These are phyloP conservation scores for Ophiosphaerella narmari DNA, from an alignment of 2,329 filamentous ascomycete genomes.

Conservation along the genomic window DNA sequence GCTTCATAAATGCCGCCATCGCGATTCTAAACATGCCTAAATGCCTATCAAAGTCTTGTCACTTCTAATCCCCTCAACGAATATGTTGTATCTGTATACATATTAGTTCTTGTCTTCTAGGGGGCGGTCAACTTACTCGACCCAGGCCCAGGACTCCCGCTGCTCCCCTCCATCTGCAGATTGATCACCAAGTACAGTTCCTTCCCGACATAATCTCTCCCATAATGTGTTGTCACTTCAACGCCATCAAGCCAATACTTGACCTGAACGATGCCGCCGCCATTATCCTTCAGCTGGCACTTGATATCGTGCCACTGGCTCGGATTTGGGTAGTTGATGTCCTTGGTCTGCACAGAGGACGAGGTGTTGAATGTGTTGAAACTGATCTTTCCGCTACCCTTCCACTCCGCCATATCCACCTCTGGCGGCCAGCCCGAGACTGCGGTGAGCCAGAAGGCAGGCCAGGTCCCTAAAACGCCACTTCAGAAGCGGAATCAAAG, in stretches of 20 bases:
- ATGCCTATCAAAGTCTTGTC: too few relatives aligned
- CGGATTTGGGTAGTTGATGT: slow-evolving; percentile 56
- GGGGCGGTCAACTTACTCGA: slow-evolving; percentile 16
- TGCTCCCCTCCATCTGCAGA: slow-evolving; percentile 41
- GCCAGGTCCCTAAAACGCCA: slow-evolving; percentile 54
- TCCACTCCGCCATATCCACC: slow-evolving; percentile 66
- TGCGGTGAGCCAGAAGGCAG: slow-evolving; percentile 63
- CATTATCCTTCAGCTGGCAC: slow-evolving; percentile 56
- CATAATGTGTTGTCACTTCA: slow-evolving; percentile 57
- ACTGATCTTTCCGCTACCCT: slow-evolving; percentile 59
- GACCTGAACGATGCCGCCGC: slow-evolving; percentile 56
- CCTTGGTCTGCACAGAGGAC: slow-evolving; percentile 51
- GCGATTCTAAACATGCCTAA: too few relatives aligned
- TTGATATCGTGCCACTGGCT: slow-evolving; percentile 57
- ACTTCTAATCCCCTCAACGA: too few relatives aligned
- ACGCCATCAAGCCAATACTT: slow-evolving; percentile 61
- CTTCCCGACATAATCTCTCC: slow-evolving; percentile 54
- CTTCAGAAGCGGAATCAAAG: not conserved
- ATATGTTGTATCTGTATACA: not conserved
- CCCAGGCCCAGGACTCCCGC: slow-evolving; percentile 26
- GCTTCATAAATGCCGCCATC: too few relatives aligned
- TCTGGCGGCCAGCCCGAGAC: slow-evolving; percentile 63
- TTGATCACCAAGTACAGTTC: slow-evolving; percentile 39
- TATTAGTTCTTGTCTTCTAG: slow-evolving; percentile 5
- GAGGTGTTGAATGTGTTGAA: slow-evolving; percentile 62